These are phyloP conservation scores for Rosa persica DNA, from an alignment of 306 rosid genomes.

Conservation along the genomic window DNA sequence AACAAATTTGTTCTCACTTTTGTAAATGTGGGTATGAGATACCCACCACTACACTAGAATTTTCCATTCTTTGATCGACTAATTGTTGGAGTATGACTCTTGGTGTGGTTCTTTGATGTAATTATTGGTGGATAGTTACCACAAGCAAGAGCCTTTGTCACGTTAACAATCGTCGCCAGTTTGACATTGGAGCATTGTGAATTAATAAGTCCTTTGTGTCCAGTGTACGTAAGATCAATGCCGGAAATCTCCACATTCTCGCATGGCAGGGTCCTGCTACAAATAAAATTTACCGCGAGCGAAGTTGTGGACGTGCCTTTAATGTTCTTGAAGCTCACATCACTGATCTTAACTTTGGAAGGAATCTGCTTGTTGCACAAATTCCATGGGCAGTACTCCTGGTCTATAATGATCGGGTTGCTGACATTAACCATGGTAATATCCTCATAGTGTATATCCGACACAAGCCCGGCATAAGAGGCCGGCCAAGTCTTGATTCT, in stretches of 20 bases:
- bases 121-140: not conserved
- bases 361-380: not conserved
- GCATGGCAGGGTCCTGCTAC: not conserved
- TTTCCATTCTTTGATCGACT: not conserved
- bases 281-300: not conserved
- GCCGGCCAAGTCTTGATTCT: constrained; percentile 1
- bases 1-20: no score
- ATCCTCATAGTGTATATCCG: not conserved
- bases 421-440: not conserved
- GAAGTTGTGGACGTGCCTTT: not conserved
- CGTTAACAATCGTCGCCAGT: not conserved
- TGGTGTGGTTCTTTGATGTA: not conserved
- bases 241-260: not conserved
- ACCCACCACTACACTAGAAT: no score
- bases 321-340: not conserved
- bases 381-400: constrained; percentile 1
- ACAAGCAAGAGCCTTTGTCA: not conserved
- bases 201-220: not conserved
- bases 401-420: constrained; percentile 1
- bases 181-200: not conserved
- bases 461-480: not conserved
- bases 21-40: no score
- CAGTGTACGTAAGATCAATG: not conserved
- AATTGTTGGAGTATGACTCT: not conserved
- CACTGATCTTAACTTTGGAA: not conserved